Evolutionary conservation across 164 flowering plant species (phyloP), one percentile per base, ranked within the genome.

Genomic region (Kalanchoe fedtschenkoi): DNA sequence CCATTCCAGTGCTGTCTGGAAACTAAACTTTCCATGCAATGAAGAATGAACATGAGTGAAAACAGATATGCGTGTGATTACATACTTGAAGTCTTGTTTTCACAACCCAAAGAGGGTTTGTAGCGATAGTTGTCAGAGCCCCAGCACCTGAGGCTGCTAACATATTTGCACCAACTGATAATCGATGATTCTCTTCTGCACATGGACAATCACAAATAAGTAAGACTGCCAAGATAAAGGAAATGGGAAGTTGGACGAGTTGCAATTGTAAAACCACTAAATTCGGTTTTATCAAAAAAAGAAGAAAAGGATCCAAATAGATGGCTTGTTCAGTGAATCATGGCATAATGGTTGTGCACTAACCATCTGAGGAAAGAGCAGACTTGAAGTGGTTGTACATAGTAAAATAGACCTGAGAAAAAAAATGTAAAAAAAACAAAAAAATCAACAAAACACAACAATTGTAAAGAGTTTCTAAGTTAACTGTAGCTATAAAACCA

Each of bases 71-170:
- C 10, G n/a, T n/a, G n/a, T n/a, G 42, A 43, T 42, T 14, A 66
- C 87, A 60, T 67, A 91, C 99, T 67, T 90, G 99, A 69, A 93
- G 78, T 76, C 99, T 85, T 33, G 99, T 93, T 79, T 93, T 93
- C 38, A 93, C 99, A 67, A 93, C 99, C 99, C 99, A 93, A 61
- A 93, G 89, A 72, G 99, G 99, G 76, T 90, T 90, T 63, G 92
- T 93, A 32, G 77, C 81, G 70, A 83, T 81, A 17, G 91, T 79
- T 60, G 99, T 93, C 60, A 89, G 89, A 75, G 89, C 91, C 66
- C 97, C 99, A 69, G 99, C 99, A 68, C 92, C 91, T 62, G 89
- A 72, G 72, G 99, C 99, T 71, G 99, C 99, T 17, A 87, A 63
- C 82, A 93, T 75, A 60, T 90, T 88, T 59, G 96, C 91, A 65